These are phyloP conservation scores for Phytophthora tubulina DNA, from an alignment of 352 stramenopile genomes.

Conservation along the genomic window DNA sequence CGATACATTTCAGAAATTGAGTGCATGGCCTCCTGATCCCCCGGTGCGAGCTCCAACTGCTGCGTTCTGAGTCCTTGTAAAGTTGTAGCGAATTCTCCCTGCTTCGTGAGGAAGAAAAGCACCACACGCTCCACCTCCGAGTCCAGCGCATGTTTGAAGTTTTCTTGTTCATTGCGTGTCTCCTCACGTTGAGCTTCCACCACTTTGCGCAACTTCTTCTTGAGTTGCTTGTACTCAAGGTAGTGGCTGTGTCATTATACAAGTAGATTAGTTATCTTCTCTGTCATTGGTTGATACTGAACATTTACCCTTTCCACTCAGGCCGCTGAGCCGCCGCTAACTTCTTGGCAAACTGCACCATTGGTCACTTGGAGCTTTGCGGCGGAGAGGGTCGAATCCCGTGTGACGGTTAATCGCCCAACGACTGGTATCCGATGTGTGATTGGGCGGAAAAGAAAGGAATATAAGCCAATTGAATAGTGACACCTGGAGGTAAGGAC, in stretches of 20 bases:
- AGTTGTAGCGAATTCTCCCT: slow-evolving; percentile 85
- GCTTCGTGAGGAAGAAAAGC: slow-evolving; percentile 88
- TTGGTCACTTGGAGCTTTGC: slow-evolving; percentile 19
- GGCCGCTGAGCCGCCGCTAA: slow-evolving; percentile 71
- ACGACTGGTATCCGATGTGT: neutral
- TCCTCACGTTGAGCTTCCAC: slow-evolving; percentile 57
- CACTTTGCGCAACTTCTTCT: slow-evolving; percentile 88
- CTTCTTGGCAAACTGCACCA: slow-evolving; percentile 91
- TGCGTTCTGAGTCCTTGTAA: slow-evolving; percentile 59
- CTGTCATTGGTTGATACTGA: neutral
- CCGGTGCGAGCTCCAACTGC: slow-evolving; percentile 50
- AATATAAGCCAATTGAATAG: slow-evolving; percentile 9
- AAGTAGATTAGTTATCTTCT: neutral
- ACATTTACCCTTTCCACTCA: slow-evolving; percentile 74
- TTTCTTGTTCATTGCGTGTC: slow-evolving; percentile 59
- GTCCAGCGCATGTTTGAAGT: slow-evolving; percentile 82
- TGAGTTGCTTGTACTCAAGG: slow-evolving; percentile 92
- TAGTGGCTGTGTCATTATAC: slow-evolving; percentile 65
- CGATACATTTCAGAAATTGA: slow-evolving; percentile 70
- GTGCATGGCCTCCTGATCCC: slow-evolving; percentile 79
- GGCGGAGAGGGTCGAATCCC: neutral
- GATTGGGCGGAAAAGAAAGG: slow-evolving; percentile 14
- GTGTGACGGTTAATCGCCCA: too few relatives aligned
- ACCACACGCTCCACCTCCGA: slow-evolving; percentile 87
- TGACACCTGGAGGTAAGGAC: too few relatives aligned